Evolutionary conservation across 352 stramenopile genomes (phyloP).

Genomic region (Phytophthora cryptogea): DNA sequence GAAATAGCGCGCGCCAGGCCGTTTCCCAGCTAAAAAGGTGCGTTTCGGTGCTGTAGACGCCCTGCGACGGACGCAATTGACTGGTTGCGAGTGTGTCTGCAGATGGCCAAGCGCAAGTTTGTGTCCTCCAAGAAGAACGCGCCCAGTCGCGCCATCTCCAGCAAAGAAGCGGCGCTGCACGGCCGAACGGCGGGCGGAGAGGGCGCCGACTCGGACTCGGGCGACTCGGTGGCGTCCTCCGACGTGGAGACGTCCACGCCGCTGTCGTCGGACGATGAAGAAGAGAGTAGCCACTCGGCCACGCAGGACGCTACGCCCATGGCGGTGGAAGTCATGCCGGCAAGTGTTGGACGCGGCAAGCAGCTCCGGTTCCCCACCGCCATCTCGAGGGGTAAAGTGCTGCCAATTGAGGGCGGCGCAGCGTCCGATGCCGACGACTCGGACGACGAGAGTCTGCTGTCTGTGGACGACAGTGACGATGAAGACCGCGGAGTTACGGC

Average conservation of each 20-base stretch:
- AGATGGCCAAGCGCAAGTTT: constrained; percentile 86
- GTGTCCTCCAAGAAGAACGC: constrained; percentile 90
- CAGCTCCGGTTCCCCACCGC: constrained; percentile 75
- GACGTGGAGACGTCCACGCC: constrained; percentile 42
- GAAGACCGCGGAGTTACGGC: constrained; percentile 32
- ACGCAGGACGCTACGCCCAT: constrained; percentile 31
- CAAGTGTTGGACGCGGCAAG: constrained; percentile 74
- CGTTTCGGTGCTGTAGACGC: constrained; percentile 6
- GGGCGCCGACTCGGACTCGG: constrained; percentile 30
- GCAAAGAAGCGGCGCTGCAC: constrained; percentile 81
- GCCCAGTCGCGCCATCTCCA: constrained; percentile 77
- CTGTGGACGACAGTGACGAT: constrained; percentile 63
- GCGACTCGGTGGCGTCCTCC: constrained; percentile 41
- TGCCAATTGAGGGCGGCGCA: constrained; percentile 44
- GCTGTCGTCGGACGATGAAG: constrained; percentile 40
- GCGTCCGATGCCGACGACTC: constrained; percentile 58
- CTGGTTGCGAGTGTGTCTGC: constrained; percentile 7
- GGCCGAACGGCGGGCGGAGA: constrained; percentile 35
- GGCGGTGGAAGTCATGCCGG: constrained; percentile 71
- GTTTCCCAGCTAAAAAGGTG: constrained; percentile 35
- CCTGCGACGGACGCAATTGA: constrained; percentile 3
- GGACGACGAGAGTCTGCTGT: constrained; percentile 76
- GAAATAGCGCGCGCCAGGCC: constrained; percentile 26
- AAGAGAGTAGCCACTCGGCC: constrained; percentile 12
- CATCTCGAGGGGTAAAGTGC: constrained; percentile 75